phyloP scores from a whole-genome alignment of 805 yeast genomes.

The Yamadazyma insecticola region DNA sequence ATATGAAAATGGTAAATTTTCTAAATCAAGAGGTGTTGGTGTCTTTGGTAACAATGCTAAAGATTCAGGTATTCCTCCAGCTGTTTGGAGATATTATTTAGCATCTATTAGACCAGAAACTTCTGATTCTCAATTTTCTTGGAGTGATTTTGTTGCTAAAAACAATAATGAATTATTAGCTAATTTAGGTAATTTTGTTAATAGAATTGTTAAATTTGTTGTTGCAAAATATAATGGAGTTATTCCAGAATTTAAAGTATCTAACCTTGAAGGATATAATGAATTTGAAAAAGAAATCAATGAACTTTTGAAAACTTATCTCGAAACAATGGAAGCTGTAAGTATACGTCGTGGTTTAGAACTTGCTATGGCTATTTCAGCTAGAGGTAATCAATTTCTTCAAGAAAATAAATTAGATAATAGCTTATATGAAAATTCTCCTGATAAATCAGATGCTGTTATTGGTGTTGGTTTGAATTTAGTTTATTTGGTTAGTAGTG shows the following conservation, averaged over 20 bases:
- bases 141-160: slow-evolving; percentile 93
- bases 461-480: slow-evolving; percentile 88
- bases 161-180: slow-evolving; percentile 93
- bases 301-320: slow-evolving; percentile 55
- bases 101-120: slow-evolving; percentile 92
- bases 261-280: slow-evolving; percentile 43
- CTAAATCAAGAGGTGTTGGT: slow-evolving; percentile 96
- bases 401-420: slow-evolving; percentile 96
- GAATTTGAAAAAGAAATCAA: slow-evolving; percentile 55
- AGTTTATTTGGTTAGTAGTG: slow-evolving; percentile 77
- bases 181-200: slow-evolving; percentile 93
- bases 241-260: slow-evolving; percentile 60
- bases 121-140: slow-evolving; percentile 93
- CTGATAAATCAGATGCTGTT: slow-evolving; percentile 85
- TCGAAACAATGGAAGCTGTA: slow-evolving; percentile 68
- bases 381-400: slow-evolving; percentile 91
- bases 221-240: slow-evolving; percentile 90
- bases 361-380: slow-evolving; percentile 82
- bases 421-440: slow-evolving; percentile 66
- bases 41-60: slow-evolving; percentile 97
- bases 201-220: slow-evolving; percentile 86
- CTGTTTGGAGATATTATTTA: slow-evolving; percentile 97
- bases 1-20: slow-evolving; percentile 97
- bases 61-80: slow-evolving; percentile 84
- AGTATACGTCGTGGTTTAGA: slow-evolving; percentile 88